These are phyloP conservation scores for Entophlyctis luteolus DNA, from an alignment of 192 early-diverging fungal genomes.

Conservation along the genomic window DNA sequence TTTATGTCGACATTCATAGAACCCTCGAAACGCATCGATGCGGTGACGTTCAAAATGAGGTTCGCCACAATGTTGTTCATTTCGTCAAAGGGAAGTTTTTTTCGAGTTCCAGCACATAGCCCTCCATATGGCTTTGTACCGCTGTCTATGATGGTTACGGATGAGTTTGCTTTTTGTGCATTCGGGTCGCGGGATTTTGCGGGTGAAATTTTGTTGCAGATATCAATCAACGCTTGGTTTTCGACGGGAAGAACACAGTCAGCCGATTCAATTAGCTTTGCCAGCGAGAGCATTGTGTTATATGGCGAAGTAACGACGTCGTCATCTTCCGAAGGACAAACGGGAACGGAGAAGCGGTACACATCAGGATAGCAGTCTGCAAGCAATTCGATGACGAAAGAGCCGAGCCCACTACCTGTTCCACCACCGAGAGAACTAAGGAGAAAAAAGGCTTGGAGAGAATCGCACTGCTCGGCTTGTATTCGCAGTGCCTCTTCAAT, in stretches of 20 bases:
- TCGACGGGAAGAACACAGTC: conserved; percentile 57
- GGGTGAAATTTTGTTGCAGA: conserved; percentile 33
- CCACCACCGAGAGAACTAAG: conserved; percentile 53
- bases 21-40: conserved; percentile 59
- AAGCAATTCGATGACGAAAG: conserved; percentile 35
- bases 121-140: conserved; percentile 24
- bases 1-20: conserved; percentile 62
- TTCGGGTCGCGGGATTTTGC: neutral
- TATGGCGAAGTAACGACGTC: conserved; percentile 61
- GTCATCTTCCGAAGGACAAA: conserved; percentile 48
- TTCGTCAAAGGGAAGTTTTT: conserved; percentile 42
- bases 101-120: conserved; percentile 14
- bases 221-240: conserved; percentile 51
- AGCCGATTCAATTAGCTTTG: conserved; percentile 35
- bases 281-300: conserved; percentile 44
- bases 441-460: conserved; percentile 52
- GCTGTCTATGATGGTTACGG: conserved; percentile 23
- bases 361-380: conserved; percentile 42
- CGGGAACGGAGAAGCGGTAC: conserved; percentile 34
- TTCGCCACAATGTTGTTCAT: conserved; percentile 64
- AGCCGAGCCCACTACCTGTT: conserved; percentile 60
- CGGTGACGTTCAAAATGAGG: conserved; percentile 56
- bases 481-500: conserved; percentile 45
- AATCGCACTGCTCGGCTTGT: conserved; percentile 54
- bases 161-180: neutral